Base-by-base conservation (phyloP, 345 rosid species). In the Rhizophora apiculata region DNA sequence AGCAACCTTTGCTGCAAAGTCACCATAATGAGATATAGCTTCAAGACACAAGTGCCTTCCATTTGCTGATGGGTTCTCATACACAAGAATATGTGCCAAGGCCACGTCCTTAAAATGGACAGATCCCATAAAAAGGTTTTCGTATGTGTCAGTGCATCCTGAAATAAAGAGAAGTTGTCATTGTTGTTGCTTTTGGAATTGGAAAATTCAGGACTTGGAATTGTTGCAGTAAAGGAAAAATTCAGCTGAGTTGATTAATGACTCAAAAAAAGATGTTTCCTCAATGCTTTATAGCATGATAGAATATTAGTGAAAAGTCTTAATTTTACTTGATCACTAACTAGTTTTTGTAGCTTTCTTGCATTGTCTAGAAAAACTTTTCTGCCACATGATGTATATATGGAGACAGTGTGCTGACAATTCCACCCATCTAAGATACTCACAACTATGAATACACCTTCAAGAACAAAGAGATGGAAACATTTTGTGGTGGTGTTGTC, bases 101-200 rank as follows among this genome's bases (percentile, higher is more conserved):
- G 99, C 94, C 64, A 87, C 97, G 57, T 95, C 98, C 78, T 88
- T 95, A 72, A 92, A 92, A 84, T 95, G 99, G 48, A 86, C 92
- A 6, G 74, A 87, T 70, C 99, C 99, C 91, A 95, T 92, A 69
- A 88, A 88, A 72, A 88, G 81, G 78, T 95, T 65, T 77, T 85
- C 64, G 30, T 84, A 87, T 48, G 92, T 89, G 72, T 92, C 97
- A 1, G 85, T 81, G 84, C 97, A 88, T 60, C 99, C 99, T 95
- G 80, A 49, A 73, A n/a, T 26, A 59, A 56, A 56, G 68, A 27
- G 43, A 29, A 13, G 13, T 55, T 26, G n/a, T 48, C 13, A 58
- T 29, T 22, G 31, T 34, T 56, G 18, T 27, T 51, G n/a, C 13
- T 31, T 52, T 68, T 8, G 15, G 3, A 54, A 54, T n/a, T 4